These are phyloP conservation scores for Xylariomycetidae sp. DNA, from an alignment of 2,329 filamentous ascomycete genomes.

Conservation along the genomic window DNA sequence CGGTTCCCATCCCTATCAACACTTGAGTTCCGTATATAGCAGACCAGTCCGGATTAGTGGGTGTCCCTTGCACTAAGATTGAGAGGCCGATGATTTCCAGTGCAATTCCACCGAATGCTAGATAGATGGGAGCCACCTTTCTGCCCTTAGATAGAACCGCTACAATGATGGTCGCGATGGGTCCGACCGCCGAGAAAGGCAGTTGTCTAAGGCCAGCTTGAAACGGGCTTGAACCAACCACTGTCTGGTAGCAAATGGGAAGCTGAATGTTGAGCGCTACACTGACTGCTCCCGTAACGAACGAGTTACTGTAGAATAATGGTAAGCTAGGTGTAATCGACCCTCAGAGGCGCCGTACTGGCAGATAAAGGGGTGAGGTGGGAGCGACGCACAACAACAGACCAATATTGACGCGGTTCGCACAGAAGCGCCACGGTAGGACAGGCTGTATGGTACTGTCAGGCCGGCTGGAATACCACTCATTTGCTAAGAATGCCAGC, in stretches of 20 bases:
- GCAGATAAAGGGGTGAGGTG: not conserved
- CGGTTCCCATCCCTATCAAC: slow-evolving; percentile 9
- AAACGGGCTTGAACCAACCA: slow-evolving; percentile 8
- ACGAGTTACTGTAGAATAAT: slow-evolving; percentile 9
- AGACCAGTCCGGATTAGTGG: slow-evolving; percentile 3
- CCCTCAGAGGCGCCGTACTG: not conserved
- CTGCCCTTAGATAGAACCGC: slow-evolving; percentile 6
- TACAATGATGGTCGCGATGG: slow-evolving; percentile 7
- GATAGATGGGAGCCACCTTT: slow-evolving; percentile 9
- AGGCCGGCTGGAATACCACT: slow-evolving; percentile 8
- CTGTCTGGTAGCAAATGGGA: slow-evolving; percentile 13
- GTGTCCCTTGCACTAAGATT: slow-evolving; percentile 4
- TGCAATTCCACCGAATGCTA: slow-evolving; percentile 4
- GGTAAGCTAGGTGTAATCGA: slow-evolving; percentile 1
- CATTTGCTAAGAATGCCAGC: slow-evolving; percentile 11
- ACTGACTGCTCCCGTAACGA: slow-evolving; percentile 11
- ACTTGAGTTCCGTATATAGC: slow-evolving; percentile 12
- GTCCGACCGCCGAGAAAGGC: slow-evolving; percentile 7
- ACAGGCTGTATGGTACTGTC: slow-evolving; percentile 8
- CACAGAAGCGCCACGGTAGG: slow-evolving; percentile 14
- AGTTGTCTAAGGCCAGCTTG: slow-evolving; percentile 11
- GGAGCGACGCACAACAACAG: slow-evolving; percentile 10
- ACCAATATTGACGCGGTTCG: slow-evolving; percentile 10
- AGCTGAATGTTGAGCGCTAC: slow-evolving; percentile 12
- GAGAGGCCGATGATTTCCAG: slow-evolving; percentile 10